Base-by-base conservation (phyloP, 257 asterid species). In the Catharanthus roseus region DNA sequence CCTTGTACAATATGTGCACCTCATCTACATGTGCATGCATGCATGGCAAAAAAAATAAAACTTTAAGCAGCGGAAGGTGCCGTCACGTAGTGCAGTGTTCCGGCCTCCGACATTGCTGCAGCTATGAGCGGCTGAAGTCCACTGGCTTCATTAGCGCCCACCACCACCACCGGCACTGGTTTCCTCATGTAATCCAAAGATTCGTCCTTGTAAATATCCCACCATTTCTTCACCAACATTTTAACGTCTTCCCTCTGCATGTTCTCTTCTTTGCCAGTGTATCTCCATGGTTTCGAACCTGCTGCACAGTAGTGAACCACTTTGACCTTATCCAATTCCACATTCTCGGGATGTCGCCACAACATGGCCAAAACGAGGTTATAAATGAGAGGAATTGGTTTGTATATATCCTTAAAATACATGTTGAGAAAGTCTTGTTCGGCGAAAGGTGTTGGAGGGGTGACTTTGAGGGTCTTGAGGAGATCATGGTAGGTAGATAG, bases 381-480 rank as follows among this genome's bases (percentile, higher is more conserved):
- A 67, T 78, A 78, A 3, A 26, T 16, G 11, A 50, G 45, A 34
- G 71, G 65, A 33, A 78, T 69, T 21, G 78, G 78, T 63, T 62
- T 73, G 69, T 61, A 77, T 0, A 53, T 36, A 19, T 78, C 75
- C 68, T 36, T 74, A 10, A 73, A 78, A 68, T 68, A 73, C 78
- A 63, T 69, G 69, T 78, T 78, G 73, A 78, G 26, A 15, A 73
- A 70, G 36, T 78, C 82, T 78, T 88, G 95, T 82, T 88, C 95
- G 4, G 95, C 95, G 36, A 88, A 88, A 0, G 90, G 65, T 6
- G 95, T 86, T 3, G 85, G 86, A 31, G 89, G 79, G 28, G 86
- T 83, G 65, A 77, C 26, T 8, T 74, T 65, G 71, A 88, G 86
- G 28, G 87, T 81, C 50, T 39, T 21, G 51, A 88, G 21, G 12